Percentiles rank a stretch among this genome's conserved stretches.
phyloP scores from a whole-genome alignment of 495 filamentous ascomycete species.

The Amphirosellinia nigrospora region DNA sequence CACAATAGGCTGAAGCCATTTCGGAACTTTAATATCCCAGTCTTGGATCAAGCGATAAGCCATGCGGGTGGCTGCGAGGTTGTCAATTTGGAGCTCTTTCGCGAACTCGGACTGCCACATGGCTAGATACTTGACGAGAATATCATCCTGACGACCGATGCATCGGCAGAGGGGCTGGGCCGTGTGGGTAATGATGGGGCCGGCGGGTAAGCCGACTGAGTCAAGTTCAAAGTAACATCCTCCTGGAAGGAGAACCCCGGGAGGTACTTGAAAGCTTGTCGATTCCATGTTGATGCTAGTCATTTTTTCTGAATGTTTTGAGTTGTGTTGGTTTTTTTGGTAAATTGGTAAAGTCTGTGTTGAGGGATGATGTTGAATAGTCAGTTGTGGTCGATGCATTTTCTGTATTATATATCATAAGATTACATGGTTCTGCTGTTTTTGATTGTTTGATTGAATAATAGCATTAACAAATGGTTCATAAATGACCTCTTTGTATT shows the following conservation, averaged over 20 bases:
- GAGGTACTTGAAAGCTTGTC: background rate
- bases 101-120: background rate
- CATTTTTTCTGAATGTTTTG: constrained; percentile 13
- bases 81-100: background rate
- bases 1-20: background rate
- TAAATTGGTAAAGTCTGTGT: too few species aligned
- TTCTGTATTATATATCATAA: background rate
- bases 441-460: too few species aligned
- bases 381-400: too few species aligned
- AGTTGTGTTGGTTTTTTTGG: too few species aligned
- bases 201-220: background rate
- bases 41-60: background rate
- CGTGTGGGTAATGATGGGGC: background rate
- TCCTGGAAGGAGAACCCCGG: background rate
- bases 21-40: background rate
- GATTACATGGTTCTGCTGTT: too few species aligned
- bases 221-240: background rate
- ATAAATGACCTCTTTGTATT: too few species aligned
- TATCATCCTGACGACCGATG: background rate
- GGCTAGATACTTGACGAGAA: background rate
- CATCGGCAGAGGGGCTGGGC: background rate
- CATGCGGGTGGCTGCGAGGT: background rate
- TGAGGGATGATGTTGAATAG: too few species aligned
- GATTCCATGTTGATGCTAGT: background rate
- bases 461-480: too few species aligned